Base-by-base conservation (phyloP, 2,329 filamentous ascomycete species). In the Rachicladosporium sp. region DNA sequence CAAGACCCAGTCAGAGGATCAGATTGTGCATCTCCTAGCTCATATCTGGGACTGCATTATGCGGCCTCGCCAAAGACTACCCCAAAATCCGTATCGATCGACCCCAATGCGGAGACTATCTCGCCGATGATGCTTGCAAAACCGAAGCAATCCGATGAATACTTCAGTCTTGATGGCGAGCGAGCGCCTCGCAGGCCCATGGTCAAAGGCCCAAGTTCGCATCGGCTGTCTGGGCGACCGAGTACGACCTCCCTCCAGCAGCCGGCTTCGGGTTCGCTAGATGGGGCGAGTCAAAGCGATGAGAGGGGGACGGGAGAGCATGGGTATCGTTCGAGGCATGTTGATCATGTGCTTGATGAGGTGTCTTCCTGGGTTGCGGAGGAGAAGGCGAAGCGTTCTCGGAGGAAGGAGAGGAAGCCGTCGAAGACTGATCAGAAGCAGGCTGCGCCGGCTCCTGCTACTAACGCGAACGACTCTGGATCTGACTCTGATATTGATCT, bases 361-460 rank as follows among this genome's bases (percentile, higher is more conserved):
- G 78, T 95, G 10, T 71, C 75, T 19, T 77, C 84, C 48, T 96
- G 89, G 89, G 65, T 95, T 31, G 77, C 88, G 50, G 74, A 80
- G 36, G 87, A 95, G 62, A 82, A 80, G 54, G 63, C 69, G 27
- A 83, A 81, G 58, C 76, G 77, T 50, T 70, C 72, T 31, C 54
- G 70, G 55, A 62, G 58, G 52, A 66, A 59, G 49, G 41, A 50
- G 44, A 37, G 30, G 50, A 52, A 44, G 41, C 23, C 80, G 54
- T 63, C 69, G 23, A 82, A 81, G 58, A 76, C 77, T 50, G 70
- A 71, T 31, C 54, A 70, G 56, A 62, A 58, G 52, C 66, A 58
- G 47, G 42, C 50, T 44, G 36, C 31, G 48, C 51, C 44, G 40
- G 41, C 19, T 38, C 43, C 23, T 31, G 34, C 35, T 6, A 35